These are phyloP conservation scores for Alternaria solani DNA, from an alignment of 2,329 filamentous ascomycete species.

Conservation along the genomic window DNA sequence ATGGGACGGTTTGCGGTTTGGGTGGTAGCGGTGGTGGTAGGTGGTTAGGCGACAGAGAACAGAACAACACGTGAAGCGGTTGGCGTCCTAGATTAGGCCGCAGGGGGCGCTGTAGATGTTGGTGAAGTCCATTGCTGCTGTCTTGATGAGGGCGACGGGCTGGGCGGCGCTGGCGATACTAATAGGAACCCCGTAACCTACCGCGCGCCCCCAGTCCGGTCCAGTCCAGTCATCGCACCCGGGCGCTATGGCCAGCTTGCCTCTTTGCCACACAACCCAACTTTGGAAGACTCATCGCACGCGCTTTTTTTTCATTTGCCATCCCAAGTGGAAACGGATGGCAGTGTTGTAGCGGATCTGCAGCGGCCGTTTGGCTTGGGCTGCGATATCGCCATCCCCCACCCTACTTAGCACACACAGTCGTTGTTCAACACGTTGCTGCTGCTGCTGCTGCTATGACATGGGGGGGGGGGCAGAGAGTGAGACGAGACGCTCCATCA, in stretches of 20 bases:
- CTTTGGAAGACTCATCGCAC: slow-evolving; percentile 30
- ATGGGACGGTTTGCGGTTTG: slow-evolving; percentile 23
- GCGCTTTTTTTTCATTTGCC: slow-evolving; percentile 4
- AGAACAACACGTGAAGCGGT: slow-evolving; percentile 27
- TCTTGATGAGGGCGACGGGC: slow-evolving; percentile 36
- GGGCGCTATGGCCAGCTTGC: slow-evolving; percentile 30
- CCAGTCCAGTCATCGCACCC: slow-evolving; percentile 36
- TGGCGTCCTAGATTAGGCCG: slow-evolving; percentile 42
- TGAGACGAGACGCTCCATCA: slow-evolving; percentile 26
- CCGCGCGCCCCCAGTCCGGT: slow-evolving; percentile 34
- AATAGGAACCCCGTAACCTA: slow-evolving; percentile 37
- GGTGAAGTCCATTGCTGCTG: slow-evolving; percentile 47
- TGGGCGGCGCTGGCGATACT: slow-evolving; percentile 39
- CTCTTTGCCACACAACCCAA: slow-evolving; percentile 31
- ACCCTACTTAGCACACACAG: neutral
- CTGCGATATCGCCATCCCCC: slow-evolving; percentile 1
- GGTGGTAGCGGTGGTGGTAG: slow-evolving; percentile 14
- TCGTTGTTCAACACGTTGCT: neutral
- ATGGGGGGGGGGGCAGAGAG: neutral
- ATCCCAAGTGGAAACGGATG: neutral
- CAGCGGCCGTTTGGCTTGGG: slow-evolving; percentile 2
- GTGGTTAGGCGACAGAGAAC: slow-evolving; percentile 27
- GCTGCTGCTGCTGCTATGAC: neutral
- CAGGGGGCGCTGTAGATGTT: slow-evolving; percentile 42
- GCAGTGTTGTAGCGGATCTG: slow-evolving; percentile 6